These are phyloP conservation scores for Incumbomyces lentus DNA, from an alignment of 2,329 filamentous ascomycete genomes.

Conservation along the genomic window DNA sequence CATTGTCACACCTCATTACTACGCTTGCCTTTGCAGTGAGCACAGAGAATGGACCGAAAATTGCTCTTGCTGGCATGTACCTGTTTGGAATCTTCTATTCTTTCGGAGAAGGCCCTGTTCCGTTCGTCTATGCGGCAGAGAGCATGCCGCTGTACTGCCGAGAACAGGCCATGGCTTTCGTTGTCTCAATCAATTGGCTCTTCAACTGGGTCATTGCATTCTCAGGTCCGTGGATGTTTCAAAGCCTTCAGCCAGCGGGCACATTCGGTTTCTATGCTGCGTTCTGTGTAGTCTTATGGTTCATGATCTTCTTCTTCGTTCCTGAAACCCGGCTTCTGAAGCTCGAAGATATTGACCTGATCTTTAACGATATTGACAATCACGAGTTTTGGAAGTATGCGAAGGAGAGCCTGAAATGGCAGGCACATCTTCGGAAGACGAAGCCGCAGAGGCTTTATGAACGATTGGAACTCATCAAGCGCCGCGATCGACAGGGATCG, in stretches of 20 bases:
- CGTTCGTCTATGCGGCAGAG: conserved; percentile 42
- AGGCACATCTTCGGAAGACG: too few species aligned
- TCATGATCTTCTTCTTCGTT: conserved; percentile 38
- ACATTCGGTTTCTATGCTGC: conserved; percentile 49
- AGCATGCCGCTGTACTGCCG: conserved; percentile 39
- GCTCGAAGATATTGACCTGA: background rate
- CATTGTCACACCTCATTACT: conserved; percentile 36
- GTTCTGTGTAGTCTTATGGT: conserved; percentile 37
- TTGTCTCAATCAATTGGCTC: conserved; percentile 40
- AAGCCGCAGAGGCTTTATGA: too few species aligned
- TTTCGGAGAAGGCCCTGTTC: conserved; percentile 39
- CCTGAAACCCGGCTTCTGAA: conserved; percentile 26
- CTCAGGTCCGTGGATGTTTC: conserved; percentile 24
- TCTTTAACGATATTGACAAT: background rate
- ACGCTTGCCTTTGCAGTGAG: conserved; percentile 40
- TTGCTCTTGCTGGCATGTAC: conserved; percentile 45
- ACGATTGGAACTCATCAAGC: too few species aligned
- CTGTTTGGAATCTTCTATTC: conserved; percentile 45
- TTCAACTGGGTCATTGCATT: conserved; percentile 38
- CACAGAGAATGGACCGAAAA: conserved; percentile 36
- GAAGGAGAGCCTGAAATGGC: too few species aligned
- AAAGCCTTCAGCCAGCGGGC: conserved; percentile 34
- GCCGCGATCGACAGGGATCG: too few species aligned
- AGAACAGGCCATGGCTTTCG: conserved; percentile 24
- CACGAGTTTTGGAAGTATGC: background rate